Percentiles rank a stretch among this genome's conserved stretches.
These are phyloP conservation scores for Pythium phragmitis DNA, from an alignment of 352 stramenopile genomes.

Conservation along the genomic window DNA sequence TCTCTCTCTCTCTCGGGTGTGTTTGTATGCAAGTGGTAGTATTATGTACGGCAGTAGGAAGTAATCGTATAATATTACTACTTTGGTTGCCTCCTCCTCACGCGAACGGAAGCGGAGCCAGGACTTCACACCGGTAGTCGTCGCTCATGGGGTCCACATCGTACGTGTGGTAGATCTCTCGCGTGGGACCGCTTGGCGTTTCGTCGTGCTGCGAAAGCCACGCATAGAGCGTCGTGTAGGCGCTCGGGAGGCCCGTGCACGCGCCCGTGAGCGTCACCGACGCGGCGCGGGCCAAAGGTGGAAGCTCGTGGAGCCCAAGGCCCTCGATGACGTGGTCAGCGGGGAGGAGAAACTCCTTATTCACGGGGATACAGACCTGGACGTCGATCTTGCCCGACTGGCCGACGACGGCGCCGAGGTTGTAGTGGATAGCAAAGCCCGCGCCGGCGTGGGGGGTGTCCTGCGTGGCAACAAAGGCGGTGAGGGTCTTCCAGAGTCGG, in stretches of 20 bases:
- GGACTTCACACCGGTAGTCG: conserved; percentile 13
- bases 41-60: too few species aligned
- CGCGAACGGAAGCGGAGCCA: conserved; percentile 14
- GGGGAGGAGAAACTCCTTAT: conserved; percentile 17
- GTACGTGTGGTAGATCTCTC: conserved; percentile 24
- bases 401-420: conserved; percentile 10
- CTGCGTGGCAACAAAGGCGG: not conserved
- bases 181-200: conserved; percentile 5
- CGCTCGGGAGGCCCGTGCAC: conserved; percentile 25
- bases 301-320: conserved; percentile 28
- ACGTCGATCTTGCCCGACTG: conserved; percentile 28
- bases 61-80: too few species aligned
- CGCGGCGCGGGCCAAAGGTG: conserved; percentile 31
- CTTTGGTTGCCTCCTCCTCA: not conserved
- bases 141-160: not conserved
- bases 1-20: not conserved
- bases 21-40: not conserved
- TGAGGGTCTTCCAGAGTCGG: conserved; percentile 11
- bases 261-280: conserved; percentile 35
- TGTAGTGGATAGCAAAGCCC: conserved; percentile 15
- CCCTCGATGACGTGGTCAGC: not conserved
- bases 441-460: not conserved
- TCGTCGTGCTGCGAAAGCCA: conserved; percentile 15
- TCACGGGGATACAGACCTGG: conserved; percentile 46
- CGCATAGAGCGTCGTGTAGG: conserved; percentile 28